Evolutionary conservation across 1,139 yeast species (phyloP).

Genomic region (Zygoascus sp.): DNA sequence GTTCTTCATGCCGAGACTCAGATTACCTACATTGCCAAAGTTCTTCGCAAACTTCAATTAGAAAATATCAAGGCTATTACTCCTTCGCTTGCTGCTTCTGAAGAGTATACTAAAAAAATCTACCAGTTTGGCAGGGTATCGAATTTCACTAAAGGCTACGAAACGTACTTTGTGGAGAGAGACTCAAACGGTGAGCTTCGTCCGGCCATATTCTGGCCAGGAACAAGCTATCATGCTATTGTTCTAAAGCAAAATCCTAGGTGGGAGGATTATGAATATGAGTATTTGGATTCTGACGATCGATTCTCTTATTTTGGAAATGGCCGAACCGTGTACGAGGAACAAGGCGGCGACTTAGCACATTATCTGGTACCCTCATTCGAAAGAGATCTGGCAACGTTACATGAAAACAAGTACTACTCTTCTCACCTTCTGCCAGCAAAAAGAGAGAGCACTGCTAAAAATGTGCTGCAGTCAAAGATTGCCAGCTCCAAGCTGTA

Average conservation of each 20-base stretch:
- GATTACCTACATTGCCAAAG: slow-evolving; percentile 22
- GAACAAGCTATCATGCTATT: slow-evolving; percentile 23
- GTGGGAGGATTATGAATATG: slow-evolving; percentile 26
- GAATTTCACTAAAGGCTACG: slow-evolving; percentile 21
- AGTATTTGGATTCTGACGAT: neutral
- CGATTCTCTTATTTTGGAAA: neutral
- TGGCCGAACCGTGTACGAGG: neutral
- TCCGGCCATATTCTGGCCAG: slow-evolving; percentile 25
- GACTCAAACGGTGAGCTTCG: slow-evolving; percentile 3
- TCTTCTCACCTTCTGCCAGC: neutral
- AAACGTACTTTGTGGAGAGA: slow-evolving; percentile 26
- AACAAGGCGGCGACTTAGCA: neutral
- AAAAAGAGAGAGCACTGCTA: neutral
- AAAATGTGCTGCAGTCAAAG: neutral
- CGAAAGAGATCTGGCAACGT: neutral
- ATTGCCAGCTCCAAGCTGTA: neutral
- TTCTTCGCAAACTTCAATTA: slow-evolving; percentile 23
- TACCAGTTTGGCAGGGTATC: slow-evolving; percentile 20
- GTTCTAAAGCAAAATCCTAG: slow-evolving; percentile 21
- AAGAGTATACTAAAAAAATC: slow-evolving; percentile 20
- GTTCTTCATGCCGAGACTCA: slow-evolving; percentile 21
- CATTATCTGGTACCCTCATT: neutral
- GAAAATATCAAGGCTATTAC: slow-evolving; percentile 23
- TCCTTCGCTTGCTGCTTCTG: slow-evolving; percentile 21
- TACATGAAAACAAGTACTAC: neutral